A percentile compares a stretch with the other conserved stretches of the same genome.
Conservation (phyloP, 2,329 filamentous ascomycete genomes). For the Pyricularia pennisetigena region DNA sequence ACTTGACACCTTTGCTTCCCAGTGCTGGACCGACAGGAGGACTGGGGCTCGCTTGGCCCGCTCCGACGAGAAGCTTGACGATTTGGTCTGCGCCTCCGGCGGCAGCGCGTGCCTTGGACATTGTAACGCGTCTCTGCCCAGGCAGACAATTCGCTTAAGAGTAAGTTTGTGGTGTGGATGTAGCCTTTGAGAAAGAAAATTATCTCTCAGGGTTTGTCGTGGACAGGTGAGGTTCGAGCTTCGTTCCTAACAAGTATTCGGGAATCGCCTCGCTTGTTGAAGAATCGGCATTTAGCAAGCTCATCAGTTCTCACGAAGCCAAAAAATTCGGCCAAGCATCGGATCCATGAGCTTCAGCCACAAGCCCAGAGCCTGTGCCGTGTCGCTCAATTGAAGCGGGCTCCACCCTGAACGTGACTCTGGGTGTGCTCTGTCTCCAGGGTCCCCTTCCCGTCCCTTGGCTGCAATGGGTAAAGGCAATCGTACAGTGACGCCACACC, state of each 20-base stretch:
- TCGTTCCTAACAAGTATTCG: background rate
- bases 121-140: constrained; percentile 14
- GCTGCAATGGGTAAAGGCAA: background rate
- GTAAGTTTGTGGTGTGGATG: background rate
- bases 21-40: constrained; percentile 93
- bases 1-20: constrained; percentile 96
- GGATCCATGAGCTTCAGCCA: background rate
- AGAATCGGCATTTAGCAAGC: background rate
- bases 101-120: constrained; percentile 41
- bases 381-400: background rate
- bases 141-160: background rate
- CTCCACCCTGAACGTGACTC: background rate
- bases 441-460: background rate
- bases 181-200: background rate
- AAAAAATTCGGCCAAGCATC: background rate
- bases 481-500: background rate
- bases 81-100: constrained; percentile 52
- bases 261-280: background rate
- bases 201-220: background rate
- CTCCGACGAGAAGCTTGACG: constrained; percentile 95
- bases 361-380: background rate
- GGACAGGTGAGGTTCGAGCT: background rate
- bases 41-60: constrained; percentile 87
- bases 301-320: background rate
- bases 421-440: background rate